These are phyloP conservation scores for Massariosphaeria phaeospora DNA, from an alignment of 495 filamentous ascomycete genomes.

Conservation along the genomic window DNA sequence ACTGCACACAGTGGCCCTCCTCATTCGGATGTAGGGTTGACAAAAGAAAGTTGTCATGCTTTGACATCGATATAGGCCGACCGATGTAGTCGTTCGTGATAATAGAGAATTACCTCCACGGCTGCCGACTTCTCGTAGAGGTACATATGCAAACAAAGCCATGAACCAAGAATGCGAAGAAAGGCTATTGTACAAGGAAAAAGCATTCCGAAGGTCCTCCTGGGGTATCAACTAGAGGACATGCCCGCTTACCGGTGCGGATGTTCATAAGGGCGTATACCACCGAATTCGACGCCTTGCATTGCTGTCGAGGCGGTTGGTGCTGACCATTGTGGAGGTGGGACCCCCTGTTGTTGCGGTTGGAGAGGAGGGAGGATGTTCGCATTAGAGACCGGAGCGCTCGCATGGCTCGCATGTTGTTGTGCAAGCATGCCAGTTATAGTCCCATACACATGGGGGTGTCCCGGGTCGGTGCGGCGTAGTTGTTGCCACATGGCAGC, in stretches of 20 bases:
- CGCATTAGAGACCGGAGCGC: constrained; percentile 7
- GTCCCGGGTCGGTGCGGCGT: constrained; percentile 29
- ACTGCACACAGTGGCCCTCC: too few species aligned
- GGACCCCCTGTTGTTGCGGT: constrained; percentile 12
- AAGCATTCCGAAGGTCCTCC: too few species aligned
- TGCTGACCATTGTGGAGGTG: constrained; percentile 13
- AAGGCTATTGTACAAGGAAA: constrained; percentile 26
- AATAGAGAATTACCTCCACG: constrained; percentile 1
- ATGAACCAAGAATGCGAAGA: constrained; percentile 1
- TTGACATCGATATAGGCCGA: constrained; percentile 1
- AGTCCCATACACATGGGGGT: constrained; percentile 30
- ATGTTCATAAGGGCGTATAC: constrained; percentile 30
- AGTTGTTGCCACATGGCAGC: constrained; percentile 32
- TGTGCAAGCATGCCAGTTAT: constrained; percentile 29
- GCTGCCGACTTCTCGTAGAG: constrained; percentile 1
- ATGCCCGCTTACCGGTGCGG: constrained; percentile 32
- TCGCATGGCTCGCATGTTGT: constrained; percentile 18
- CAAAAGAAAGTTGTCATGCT: constrained; percentile 10
- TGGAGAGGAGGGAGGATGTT: constrained; percentile 27
- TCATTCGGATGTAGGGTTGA: too few species aligned
- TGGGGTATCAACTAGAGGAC: not conserved
- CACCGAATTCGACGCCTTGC: constrained; percentile 32
- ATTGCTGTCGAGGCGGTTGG: constrained; percentile 19
- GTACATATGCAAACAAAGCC: constrained; percentile 14
- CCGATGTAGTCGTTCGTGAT: not conserved